These are phyloP conservation scores for Blastobotrys persicus DNA, from an alignment of 1,139 yeast genomes.

Conservation along the genomic window DNA sequence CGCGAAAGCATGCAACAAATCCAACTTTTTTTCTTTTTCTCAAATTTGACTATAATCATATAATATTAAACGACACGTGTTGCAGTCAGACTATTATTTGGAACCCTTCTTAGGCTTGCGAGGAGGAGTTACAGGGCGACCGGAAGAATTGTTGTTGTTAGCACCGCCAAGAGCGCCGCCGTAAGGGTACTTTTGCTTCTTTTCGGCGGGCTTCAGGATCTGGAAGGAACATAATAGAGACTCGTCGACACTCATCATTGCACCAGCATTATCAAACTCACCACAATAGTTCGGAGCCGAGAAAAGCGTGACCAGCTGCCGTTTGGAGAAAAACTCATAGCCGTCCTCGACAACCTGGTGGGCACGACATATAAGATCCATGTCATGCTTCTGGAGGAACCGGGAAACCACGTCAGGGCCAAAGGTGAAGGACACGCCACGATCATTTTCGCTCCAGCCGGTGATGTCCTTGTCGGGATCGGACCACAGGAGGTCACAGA, in stretches of 20 bases:
- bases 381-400: conserved; percentile 90
- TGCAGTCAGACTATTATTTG: conserved; percentile 20
- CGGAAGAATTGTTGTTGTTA: conserved; percentile 7
- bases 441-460: conserved; percentile 97
- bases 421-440: conserved; percentile 96
- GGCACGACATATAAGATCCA: conserved; percentile 96
- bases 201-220: conserved; percentile 95
- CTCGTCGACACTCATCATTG: conserved; percentile 98
- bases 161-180: conserved; percentile 44
- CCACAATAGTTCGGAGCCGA: conserved; percentile 99
- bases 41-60: not conserved
- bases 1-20: not conserved
- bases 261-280: conserved; percentile 97
- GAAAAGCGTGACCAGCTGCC: conserved; percentile 92
- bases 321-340: conserved; percentile 91
- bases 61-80: not conserved
- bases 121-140: conserved; percentile 62
- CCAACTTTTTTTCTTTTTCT: conserved; percentile 5
- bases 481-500: conserved; percentile 95
- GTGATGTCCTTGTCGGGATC: conserved; percentile 98
- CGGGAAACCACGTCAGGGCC: conserved; percentile 97
- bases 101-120: conserved; percentile 56
- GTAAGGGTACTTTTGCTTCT: conserved; percentile 69
- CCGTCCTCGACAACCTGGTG: conserved; percentile 99
- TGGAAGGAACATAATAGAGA: conserved; percentile 95